Evolutionary conservation across 805 yeast genomes (phyloP).

Genomic region (Ogataea nakhonphanomensis): DNA sequence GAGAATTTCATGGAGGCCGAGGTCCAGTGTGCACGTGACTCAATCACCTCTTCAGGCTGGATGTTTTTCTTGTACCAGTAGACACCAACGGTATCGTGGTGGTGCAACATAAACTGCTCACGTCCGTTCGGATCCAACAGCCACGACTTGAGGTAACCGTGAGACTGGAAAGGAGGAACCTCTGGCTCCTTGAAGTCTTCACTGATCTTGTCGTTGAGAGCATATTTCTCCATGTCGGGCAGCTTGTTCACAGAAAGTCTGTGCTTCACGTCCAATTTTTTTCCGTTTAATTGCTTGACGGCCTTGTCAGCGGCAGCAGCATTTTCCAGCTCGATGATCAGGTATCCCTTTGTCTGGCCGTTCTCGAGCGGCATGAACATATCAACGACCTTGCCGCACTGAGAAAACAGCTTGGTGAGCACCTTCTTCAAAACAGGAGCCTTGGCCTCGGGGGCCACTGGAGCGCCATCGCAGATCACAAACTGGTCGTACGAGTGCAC

Average conservation of each 20-base stretch:
- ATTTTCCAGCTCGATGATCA: constrained; percentile 77
- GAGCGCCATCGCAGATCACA: constrained; percentile 92
- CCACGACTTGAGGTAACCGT: constrained; percentile 88
- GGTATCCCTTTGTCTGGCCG: constrained; percentile 80
- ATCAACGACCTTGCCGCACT: constrained; percentile 77
- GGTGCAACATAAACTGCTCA: constrained; percentile 84
- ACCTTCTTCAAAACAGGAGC: constrained; percentile 82
- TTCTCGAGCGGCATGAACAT: constrained; percentile 77
- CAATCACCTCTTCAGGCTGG: constrained; percentile 71
- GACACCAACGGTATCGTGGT: constrained; percentile 75
- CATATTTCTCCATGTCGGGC: constrained; percentile 77
- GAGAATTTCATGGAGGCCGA: constrained; percentile 85
- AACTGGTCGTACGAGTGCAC: constrained; percentile 67
- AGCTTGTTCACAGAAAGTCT: constrained; percentile 80
- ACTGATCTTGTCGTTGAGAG: constrained; percentile 56
- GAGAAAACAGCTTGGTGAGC: constrained; percentile 70
- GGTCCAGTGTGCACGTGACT: constrained; percentile 83
- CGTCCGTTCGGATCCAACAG: constrained; percentile 83
- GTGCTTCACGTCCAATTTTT: constrained; percentile 92
- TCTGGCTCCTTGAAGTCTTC: constrained; percentile 68
- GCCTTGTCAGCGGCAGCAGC: constrained; percentile 71
- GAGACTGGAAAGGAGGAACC: constrained; percentile 66
- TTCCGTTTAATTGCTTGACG: constrained; percentile 75
- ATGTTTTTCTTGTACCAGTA: constrained; percentile 76
- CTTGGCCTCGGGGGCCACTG: constrained; percentile 88